Evolutionary conservation across 1,284 basidiomycete genomes (phyloP).

Genomic region (Ustilago vetiveriae): DNA sequence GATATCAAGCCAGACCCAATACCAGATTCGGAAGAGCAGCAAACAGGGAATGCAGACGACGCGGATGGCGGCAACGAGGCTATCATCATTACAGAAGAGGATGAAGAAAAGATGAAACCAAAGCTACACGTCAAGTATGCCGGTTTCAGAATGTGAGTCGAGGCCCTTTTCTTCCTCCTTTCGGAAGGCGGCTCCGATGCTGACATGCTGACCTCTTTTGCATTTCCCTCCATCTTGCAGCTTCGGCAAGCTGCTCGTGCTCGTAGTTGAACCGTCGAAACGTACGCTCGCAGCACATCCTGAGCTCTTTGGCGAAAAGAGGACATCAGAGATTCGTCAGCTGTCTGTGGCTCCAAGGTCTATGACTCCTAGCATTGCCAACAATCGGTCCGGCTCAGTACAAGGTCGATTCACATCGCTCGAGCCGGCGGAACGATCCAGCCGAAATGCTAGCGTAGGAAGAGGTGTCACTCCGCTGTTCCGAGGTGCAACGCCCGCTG

Average conservation of each 20-base stretch:
- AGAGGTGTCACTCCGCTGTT: conserved; percentile 43
- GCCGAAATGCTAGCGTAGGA: conserved; percentile 30
- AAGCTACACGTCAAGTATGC: conserved; percentile 46
- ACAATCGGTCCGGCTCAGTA: conserved; percentile 23
- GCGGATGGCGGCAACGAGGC: conserved; percentile 14
- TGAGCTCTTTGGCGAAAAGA: conserved; percentile 46
- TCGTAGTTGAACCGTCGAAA: conserved; percentile 54
- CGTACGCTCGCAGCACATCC: conserved; percentile 40
- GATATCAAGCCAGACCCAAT: conserved; percentile 26
- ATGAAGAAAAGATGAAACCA: conserved; percentile 53
- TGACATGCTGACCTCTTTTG: not conserved
- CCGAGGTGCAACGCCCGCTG: conserved; percentile 35
- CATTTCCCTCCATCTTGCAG: conserved; percentile 10
- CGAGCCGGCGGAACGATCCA: conserved; percentile 31
- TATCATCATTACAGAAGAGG: conserved; percentile 41
- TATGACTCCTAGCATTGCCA: conserved; percentile 20
- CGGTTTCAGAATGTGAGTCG: conserved; percentile 52
- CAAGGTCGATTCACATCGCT: conserved; percentile 40
- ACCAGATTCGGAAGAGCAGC: not conserved
- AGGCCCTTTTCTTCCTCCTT: not conserved
- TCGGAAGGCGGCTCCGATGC: no score
- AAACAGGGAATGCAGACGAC: not conserved
- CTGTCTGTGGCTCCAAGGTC: conserved; percentile 43
- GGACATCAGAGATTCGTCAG: conserved; percentile 41
- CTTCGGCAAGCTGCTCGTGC: conserved; percentile 59